phyloP scores from a whole-genome alignment of 1,284 basidiomycete genomes.

The Pseudozyma sp. region DNA sequence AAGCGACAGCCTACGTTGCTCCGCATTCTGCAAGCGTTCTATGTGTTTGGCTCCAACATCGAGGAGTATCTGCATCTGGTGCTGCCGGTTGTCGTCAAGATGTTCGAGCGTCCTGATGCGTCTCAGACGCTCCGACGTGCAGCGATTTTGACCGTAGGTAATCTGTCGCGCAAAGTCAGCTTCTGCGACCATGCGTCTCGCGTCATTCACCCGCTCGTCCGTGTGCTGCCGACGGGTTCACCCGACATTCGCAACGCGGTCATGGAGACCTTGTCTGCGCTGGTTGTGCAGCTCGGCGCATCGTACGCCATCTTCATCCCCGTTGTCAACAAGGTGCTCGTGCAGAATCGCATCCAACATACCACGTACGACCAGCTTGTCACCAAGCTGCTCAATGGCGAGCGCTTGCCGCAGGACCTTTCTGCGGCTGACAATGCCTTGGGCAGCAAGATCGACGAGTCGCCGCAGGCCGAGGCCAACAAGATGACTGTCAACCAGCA shows the following conservation, averaged over 20 bases:
- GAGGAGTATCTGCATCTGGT: constrained; percentile 98
- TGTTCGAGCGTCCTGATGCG: constrained; percentile 86
- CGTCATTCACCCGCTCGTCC: constrained; percentile 93
- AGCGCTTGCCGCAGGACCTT: constrained; percentile 80
- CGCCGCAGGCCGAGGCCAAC: constrained; percentile 72
- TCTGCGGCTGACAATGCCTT: constrained; percentile 49
- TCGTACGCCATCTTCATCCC: constrained; percentile 98
- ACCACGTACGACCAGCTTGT: constrained; percentile 88
- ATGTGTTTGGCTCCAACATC: constrained; percentile 94
- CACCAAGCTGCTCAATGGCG: constrained; percentile 88
- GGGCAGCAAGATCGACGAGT: constrained; percentile 68
- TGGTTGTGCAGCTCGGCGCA: constrained; percentile 91
- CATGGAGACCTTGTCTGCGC: constrained; percentile 91
- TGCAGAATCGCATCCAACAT: constrained; percentile 85
- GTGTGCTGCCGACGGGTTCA: constrained; percentile 84
- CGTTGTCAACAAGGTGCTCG: constrained; percentile 89
- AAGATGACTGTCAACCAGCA: constrained; percentile 97
- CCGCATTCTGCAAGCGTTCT: constrained; percentile 90
- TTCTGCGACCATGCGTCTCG: constrained; percentile 98
- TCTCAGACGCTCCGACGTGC: constrained; percentile 82
- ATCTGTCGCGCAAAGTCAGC: constrained; percentile 91
- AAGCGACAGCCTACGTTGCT: constrained; percentile 78
- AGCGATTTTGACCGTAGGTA: constrained; percentile 91
- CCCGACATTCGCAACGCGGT: constrained; percentile 84
- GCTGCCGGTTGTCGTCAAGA: constrained; percentile 91